phyloP scores from a whole-genome alignment of 768 basidiomycete species.

The Coprinopsis sp. region DNA sequence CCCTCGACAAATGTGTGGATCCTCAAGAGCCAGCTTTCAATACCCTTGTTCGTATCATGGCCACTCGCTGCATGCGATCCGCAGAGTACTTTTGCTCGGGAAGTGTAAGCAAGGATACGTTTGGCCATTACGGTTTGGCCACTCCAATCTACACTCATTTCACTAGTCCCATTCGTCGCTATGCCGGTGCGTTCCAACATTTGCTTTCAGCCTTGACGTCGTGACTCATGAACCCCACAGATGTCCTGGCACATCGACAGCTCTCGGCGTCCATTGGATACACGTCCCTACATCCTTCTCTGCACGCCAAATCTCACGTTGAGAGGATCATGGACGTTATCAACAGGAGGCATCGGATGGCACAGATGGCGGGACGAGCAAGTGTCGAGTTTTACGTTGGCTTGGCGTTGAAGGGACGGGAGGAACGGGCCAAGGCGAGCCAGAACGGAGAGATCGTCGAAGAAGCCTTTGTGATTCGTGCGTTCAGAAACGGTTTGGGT shows the following conservation, averaged over 20 bases:
- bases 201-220: not conserved
- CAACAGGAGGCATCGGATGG: slow-evolving; percentile 90
- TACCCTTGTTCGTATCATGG: slow-evolving; percentile 97
- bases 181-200: slow-evolving; percentile 64
- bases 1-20: slow-evolving; percentile 88
- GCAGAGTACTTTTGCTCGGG: slow-evolving; percentile 99
- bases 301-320: slow-evolving; percentile 86
- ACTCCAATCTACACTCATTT: slow-evolving; percentile 98
- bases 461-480: slow-evolving; percentile 89
- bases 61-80: slow-evolving; percentile 95
- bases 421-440: slow-evolving; percentile 36
- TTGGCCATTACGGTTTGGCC: slow-evolving; percentile 97
- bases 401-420: slow-evolving; percentile 74
- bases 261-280: slow-evolving; percentile 86
- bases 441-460: slow-evolving; percentile 48
- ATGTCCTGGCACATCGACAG: slow-evolving; percentile 93
- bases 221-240: slow-evolving; percentile 29
- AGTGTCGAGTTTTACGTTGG: slow-evolving; percentile 98
- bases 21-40: slow-evolving; percentile 86
- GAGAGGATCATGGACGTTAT: slow-evolving; percentile 83
- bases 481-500: slow-evolving; percentile 93
- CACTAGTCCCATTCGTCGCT: slow-evolving; percentile 94
- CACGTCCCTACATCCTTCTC: slow-evolving; percentile 73
- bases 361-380: slow-evolving; percentile 95
- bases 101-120: slow-evolving; percentile 86